Percentiles rank a stretch among this genome's conserved stretches.
phyloP scores from a whole-genome alignment of 169 alveolate genomes.

The Babesia ovata region DNA sequence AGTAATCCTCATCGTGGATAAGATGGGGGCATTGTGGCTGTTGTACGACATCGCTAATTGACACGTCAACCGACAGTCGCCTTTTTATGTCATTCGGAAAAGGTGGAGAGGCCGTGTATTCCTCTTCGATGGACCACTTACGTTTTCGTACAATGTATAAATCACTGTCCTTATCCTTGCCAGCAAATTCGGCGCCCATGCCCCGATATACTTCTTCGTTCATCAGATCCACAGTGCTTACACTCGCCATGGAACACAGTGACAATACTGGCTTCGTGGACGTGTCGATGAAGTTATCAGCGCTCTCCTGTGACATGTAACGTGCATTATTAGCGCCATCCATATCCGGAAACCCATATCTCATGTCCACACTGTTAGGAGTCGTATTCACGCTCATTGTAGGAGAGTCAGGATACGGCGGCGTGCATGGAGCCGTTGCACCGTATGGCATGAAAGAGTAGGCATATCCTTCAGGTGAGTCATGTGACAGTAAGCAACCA shows the following conservation, averaged over 20 bases:
- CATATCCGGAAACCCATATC: background rate
- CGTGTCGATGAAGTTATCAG: background rate
- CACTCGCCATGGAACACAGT: conserved; percentile 30
- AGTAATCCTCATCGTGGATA: too few relatives aligned
- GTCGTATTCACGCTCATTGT: conserved; percentile 19
- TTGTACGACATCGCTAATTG: background rate
- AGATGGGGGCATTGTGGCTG: background rate
- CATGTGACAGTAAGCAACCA: background rate
- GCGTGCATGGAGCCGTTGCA: conserved; percentile 15
- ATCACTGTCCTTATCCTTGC: conserved; percentile 7
- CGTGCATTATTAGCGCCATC: background rate
- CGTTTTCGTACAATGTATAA: background rate
- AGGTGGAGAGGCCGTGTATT: background rate
- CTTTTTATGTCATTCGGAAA: background rate
- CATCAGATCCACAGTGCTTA: conserved; percentile 27
- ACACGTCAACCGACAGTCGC: background rate
- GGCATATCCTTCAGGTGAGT: background rate
- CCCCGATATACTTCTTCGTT: conserved; percentile 8
- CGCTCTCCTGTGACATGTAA: background rate
- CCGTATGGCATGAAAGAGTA: conserved; percentile 1
- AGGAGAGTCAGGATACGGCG: background rate
- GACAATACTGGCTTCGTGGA: background rate
- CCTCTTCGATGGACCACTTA: conserved; percentile 6
- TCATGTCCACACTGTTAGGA: conserved; percentile 7
- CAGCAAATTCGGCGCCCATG: background rate